Conservation (phyloP, 495 filamentous ascomycete genomes). For the Tuber indicum region DNA sequence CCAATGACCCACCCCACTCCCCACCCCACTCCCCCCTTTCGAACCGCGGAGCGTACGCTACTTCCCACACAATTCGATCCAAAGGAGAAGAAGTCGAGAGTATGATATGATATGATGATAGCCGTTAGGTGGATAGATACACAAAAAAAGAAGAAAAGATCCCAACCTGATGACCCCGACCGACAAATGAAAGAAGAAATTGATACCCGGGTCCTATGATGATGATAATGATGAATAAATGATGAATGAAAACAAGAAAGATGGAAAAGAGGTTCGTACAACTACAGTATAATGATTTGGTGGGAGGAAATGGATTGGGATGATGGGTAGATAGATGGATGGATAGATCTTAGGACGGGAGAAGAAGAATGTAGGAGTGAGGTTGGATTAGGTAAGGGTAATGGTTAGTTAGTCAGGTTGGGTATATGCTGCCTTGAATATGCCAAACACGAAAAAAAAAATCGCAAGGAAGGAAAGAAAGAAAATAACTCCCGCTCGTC, state of each 20-base stretch:
- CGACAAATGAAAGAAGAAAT: neutral
- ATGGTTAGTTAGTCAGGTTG: neutral
- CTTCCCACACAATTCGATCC: neutral
- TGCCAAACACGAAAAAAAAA: conserved; percentile 32
- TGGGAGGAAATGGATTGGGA: neutral
- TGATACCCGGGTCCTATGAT: neutral
- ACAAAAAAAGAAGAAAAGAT: neutral
- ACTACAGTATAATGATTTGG: neutral
- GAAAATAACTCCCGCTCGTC: conserved; percentile 33
- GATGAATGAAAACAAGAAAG: neutral
- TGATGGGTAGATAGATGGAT: neutral
- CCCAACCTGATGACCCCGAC: conserved; percentile 1
- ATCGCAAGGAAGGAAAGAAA: conserved; percentile 14
- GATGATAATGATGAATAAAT: neutral
- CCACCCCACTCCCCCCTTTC: neutral
- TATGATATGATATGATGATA: neutral
- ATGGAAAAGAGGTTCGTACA: neutral
- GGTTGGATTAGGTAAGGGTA: conserved; percentile 1
- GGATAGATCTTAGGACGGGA: neutral
- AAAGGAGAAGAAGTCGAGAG: neutral
- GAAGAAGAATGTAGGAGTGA: neutral
- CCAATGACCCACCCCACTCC: too few species aligned
- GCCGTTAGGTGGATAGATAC: neutral
- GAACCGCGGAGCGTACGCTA: neutral
- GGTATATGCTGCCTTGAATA: conserved; percentile 6